phyloP scores from a whole-genome alignment of 257 asterid genomes.

The Linderniella brevidens region DNA sequence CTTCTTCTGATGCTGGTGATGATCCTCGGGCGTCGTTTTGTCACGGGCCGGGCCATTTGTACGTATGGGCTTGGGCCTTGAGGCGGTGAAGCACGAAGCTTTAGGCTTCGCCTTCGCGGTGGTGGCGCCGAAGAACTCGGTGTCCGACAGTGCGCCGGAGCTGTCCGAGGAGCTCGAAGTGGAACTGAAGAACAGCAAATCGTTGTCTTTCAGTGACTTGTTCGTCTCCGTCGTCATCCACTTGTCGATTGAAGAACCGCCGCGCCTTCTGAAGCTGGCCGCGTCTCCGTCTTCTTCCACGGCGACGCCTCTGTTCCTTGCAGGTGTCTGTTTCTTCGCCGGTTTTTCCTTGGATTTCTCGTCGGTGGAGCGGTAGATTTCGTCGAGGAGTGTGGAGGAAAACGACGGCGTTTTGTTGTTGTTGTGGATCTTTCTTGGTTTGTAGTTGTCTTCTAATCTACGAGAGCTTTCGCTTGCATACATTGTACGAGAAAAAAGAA shows the following conservation, averaged over 20 bases:
- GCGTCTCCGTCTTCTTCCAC: conserved; percentile 20
- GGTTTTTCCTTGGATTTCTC: conserved; percentile 17
- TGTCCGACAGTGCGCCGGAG: conserved; percentile 57
- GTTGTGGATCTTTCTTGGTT: neutral
- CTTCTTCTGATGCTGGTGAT: conserved; percentile 1
- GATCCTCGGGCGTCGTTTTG: neutral
- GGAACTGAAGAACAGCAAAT: conserved; percentile 55
- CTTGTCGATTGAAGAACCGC: conserved; percentile 33
- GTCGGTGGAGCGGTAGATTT: conserved; percentile 80
- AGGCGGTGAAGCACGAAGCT: conserved; percentile 29
- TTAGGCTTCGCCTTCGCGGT: conserved; percentile 16
- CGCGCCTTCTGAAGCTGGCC: conserved; percentile 6
- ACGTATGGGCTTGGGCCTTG: conserved; percentile 26
- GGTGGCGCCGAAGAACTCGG: conserved; percentile 36
- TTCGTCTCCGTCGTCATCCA: conserved; percentile 39
- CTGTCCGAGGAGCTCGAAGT: conserved; percentile 65
- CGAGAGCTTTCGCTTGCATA: conserved; percentile 13
- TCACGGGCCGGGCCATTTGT: conserved; percentile 10
- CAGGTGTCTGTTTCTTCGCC: conserved; percentile 8
- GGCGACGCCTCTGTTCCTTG: conserved; percentile 6
- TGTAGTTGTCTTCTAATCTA: conserved; percentile 14
- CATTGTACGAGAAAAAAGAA: conserved; percentile 7
- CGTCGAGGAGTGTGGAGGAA: conserved; percentile 74
- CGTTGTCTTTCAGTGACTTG: conserved; percentile 21
- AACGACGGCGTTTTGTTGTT: conserved; percentile 46